A percentile compares a stretch with the other conserved stretches of the same genome.
Evolutionary conservation across 805 yeast genomes (phyloP).

Genomic region (Yarrowia sp.): DNA sequence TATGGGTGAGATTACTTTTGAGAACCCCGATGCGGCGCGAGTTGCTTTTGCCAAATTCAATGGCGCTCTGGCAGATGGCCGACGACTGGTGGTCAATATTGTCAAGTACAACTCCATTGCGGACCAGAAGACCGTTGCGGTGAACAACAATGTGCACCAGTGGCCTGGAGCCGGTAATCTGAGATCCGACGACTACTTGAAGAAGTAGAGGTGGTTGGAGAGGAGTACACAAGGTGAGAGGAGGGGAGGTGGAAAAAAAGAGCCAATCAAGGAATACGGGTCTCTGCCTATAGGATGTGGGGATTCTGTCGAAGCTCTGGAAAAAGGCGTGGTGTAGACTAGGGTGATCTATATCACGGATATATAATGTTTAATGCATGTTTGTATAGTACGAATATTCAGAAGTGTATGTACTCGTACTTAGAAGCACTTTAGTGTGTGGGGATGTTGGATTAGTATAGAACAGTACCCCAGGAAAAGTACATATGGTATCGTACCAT

Average conservation of each 20-base stretch:
- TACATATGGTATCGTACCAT: no score
- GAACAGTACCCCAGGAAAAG: no score
- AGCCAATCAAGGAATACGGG: background rate
- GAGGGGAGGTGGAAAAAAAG: background rate
- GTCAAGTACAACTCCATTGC: slow-evolving; percentile 29
- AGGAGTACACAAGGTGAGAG: background rate
- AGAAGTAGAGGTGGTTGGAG: background rate
- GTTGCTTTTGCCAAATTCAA: slow-evolving; percentile 40
- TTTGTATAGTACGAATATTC: background rate
- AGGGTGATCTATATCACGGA: background rate
- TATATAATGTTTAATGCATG: slow-evolving; percentile 6
- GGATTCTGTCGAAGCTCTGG: background rate
- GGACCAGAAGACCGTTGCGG: background rate
- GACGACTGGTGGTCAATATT: slow-evolving; percentile 40
- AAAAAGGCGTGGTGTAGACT: background rate
- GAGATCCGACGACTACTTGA: background rate
- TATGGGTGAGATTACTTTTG: slow-evolving; percentile 34
- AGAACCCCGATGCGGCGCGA: slow-evolving; percentile 36
- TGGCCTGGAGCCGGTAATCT: slow-evolving; percentile 2
- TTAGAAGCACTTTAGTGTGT: no score
- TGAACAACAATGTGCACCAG: background rate
- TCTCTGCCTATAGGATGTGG: background rate
- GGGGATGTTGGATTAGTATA: no score
- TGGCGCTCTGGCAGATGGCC: slow-evolving; percentile 49
- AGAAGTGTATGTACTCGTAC: no score